Conservation (phyloP, 2,329 filamentous ascomycete species). For the Cladosporium sp. region DNA sequence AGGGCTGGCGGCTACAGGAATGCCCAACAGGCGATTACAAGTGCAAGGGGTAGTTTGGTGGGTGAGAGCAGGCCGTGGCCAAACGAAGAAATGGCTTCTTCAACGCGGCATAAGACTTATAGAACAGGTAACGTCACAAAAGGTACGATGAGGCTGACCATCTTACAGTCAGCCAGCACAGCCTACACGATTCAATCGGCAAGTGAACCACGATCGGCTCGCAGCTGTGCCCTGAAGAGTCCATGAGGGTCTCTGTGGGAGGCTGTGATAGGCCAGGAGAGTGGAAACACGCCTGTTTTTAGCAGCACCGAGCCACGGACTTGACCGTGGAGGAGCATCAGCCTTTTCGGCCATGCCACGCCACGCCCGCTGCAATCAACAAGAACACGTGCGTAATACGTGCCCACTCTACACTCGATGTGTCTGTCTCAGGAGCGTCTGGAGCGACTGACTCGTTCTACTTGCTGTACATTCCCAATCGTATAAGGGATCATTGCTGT, state of each 20-base stretch:
- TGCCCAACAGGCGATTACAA: neutral
- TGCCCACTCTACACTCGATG: too few species aligned
- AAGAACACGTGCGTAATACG: too few species aligned
- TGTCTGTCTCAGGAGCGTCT: too few species aligned
- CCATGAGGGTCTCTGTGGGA: neutral
- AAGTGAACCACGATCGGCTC: neutral
- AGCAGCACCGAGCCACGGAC: neutral
- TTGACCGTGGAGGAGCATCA: neutral
- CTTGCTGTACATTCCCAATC: too few species aligned
- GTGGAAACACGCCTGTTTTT: neutral
- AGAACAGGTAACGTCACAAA: neutral
- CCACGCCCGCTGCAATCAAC: neutral
- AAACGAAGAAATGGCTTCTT: neutral
- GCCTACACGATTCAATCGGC: neutral
- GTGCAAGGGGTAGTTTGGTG: neutral
- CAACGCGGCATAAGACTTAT: neutral
- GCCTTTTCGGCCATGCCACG: neutral
- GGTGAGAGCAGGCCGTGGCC: neutral
- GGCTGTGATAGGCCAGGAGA: neutral
- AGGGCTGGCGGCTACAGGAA: constrained; percentile 5
- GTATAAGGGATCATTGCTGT: too few species aligned
- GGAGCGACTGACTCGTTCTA: too few species aligned
- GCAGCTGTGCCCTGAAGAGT: neutral
- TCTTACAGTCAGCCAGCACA: constrained; percentile 1
- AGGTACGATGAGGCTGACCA: constrained; percentile 1